Conservation (phyloP, 2,329 filamentous ascomycete species). For the Sporothrix dimorphospora region DNA sequence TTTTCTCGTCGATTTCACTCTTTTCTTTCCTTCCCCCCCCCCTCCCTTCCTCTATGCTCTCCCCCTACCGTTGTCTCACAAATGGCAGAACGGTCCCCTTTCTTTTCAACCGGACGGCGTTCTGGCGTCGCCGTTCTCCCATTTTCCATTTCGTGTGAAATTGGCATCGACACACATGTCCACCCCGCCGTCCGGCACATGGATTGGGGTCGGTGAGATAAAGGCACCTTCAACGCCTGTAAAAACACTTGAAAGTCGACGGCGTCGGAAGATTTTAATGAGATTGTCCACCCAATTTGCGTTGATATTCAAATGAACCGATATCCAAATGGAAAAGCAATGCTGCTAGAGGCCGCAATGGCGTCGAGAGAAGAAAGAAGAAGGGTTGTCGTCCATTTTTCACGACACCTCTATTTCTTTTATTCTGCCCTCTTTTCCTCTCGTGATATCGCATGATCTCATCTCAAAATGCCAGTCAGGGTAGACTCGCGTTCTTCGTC, state of each 20-base stretch:
- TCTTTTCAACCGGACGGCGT: not conserved
- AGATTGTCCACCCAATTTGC: not conserved
- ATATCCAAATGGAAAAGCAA: too few relatives aligned
- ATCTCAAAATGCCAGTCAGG: not conserved
- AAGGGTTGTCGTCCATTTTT: not conserved
- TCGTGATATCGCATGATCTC: not conserved
- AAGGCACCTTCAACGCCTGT: not conserved
- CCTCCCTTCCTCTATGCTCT: not conserved
- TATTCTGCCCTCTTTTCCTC: not conserved
- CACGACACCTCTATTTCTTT: not conserved
- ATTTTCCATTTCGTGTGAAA: constrained; percentile 2
- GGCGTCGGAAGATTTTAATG: not conserved
- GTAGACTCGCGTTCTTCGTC: too few relatives aligned
- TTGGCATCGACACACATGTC: not conserved
- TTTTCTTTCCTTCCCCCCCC: not conserved
- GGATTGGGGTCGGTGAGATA: not conserved
- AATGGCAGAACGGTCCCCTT: not conserved
- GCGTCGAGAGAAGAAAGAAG: not conserved
- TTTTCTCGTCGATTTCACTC: not conserved
- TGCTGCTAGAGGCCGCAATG: not conserved
- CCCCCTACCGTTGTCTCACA: not conserved
- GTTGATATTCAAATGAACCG: not conserved
- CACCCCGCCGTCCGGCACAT: not conserved
- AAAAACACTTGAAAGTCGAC: not conserved
- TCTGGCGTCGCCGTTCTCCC: not conserved